Conservation (phyloP, 441 rosid genomes). For the Gossypium gossypioides region DNA sequence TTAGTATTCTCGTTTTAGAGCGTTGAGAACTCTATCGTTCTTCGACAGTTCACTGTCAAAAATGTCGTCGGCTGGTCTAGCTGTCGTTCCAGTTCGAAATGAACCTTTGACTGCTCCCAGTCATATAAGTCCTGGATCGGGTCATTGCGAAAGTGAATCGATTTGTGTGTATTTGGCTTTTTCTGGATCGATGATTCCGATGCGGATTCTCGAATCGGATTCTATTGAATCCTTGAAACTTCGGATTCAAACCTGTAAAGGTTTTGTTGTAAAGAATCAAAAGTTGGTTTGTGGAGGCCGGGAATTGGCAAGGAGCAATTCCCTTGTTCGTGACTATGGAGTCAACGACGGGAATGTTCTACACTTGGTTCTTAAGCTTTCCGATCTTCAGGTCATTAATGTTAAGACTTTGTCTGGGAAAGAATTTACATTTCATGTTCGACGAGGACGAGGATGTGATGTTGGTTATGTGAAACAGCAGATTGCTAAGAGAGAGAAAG, state of each 20-base stretch:
- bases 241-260: slow-evolving; percentile 51
- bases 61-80: slow-evolving; percentile 56
- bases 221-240: slow-evolving; percentile 64
- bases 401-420: slow-evolving; percentile 55
- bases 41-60: background rate
- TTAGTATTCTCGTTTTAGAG: slow-evolving; percentile 2
- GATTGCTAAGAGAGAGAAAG: slow-evolving; percentile 47
- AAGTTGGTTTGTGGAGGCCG: slow-evolving; percentile 71
- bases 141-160: slow-evolving; percentile 33
- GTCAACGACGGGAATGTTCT: slow-evolving; percentile 59
- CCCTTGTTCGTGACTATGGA: slow-evolving; percentile 70
- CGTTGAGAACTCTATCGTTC: background rate
- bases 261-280: slow-evolving; percentile 66
- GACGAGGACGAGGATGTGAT: slow-evolving; percentile 55
- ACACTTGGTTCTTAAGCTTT: slow-evolving; percentile 70
- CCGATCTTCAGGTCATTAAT: slow-evolving; percentile 59
- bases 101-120: slow-evolving; percentile 26
- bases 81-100: slow-evolving; percentile 30
- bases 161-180: slow-evolving; percentile 39
- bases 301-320: slow-evolving; percentile 56
- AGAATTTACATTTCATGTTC: slow-evolving; percentile 49
- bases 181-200: slow-evolving; percentile 37
- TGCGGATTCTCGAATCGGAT: slow-evolving; percentile 56
- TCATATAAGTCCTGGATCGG: slow-evolving; percentile 16
- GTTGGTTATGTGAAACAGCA: slow-evolving; percentile 67